These are phyloP conservation scores for Bipolaris oryzae DNA, from an alignment of 2,329 filamentous ascomycete species.

Conservation along the genomic window DNA sequence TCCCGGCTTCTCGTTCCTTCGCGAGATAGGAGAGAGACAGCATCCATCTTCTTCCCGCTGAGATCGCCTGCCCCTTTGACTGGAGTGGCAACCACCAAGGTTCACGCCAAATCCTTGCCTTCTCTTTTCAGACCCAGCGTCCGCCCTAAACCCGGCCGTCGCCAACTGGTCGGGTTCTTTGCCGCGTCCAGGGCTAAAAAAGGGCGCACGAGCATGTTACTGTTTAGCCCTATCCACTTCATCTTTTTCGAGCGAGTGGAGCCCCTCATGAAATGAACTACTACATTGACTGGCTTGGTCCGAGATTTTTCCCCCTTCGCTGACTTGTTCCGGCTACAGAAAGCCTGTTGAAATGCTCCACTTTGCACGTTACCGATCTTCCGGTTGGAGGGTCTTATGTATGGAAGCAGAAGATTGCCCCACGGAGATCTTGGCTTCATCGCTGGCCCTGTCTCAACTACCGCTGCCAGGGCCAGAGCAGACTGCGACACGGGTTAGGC, in stretches of 20 bases:
- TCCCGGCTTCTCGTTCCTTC: background rate
- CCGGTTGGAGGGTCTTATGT: background rate
- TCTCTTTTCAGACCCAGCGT: background rate
- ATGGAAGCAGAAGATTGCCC: constrained; percentile 2
- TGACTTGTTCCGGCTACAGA: background rate
- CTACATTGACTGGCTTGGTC: background rate
- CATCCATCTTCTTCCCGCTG: background rate
- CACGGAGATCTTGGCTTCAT: constrained; percentile 15
- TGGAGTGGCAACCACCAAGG: background rate
- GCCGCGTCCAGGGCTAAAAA: background rate
- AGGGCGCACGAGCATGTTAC: background rate
- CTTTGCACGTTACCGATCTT: constrained; percentile 20
- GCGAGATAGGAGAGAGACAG: background rate
- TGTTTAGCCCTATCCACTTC: background rate
- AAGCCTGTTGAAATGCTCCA: background rate
- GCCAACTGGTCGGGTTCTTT: background rate
- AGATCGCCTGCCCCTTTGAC: constrained; percentile 11
- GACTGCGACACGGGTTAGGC: background rate
- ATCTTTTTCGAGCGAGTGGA: background rate
- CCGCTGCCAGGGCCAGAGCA: constrained; percentile 9
- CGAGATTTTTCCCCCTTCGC: background rate
- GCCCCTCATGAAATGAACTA: background rate
- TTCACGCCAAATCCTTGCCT: constrained; percentile 1
- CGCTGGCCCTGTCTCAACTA: constrained; percentile 12
- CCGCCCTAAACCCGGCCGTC: constrained; percentile 6